Percentiles rank a stretch among this genome's conserved stretches.
These are phyloP conservation scores for Plasmodium knowlesi DNA, from an alignment of 169 alveolate species.

Conservation along the genomic window DNA sequence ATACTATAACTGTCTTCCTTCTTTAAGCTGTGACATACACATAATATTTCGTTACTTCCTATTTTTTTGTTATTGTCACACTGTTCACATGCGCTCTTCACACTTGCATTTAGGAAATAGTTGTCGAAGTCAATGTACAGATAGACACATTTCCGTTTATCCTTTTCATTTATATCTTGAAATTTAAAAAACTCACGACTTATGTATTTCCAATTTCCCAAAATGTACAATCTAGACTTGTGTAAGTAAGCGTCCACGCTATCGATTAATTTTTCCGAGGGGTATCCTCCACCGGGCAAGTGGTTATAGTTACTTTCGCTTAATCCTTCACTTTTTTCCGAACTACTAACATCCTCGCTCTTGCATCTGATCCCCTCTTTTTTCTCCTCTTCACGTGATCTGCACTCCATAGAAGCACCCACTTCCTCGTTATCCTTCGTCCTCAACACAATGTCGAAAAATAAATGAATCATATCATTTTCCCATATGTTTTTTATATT, in stretches of 20 bases:
- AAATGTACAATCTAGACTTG: slow-evolving; percentile 36
- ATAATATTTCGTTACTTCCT: slow-evolving; percentile 6
- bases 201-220: slow-evolving; percentile 68
- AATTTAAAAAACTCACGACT: slow-evolving; percentile 31
- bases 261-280: slow-evolving; percentile 23
- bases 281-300: background rate
- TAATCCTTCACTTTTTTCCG: background rate
- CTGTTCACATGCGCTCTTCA: slow-evolving; percentile 1
- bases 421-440: background rate
- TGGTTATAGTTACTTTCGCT: background rate
- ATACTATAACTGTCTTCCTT: slow-evolving; percentile 63
- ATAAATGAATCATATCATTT: slow-evolving; percentile 67
- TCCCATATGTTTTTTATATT: slow-evolving; percentile 57
- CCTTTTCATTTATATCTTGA: slow-evolving; percentile 35
- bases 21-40: slow-evolving; percentile 71
- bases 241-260: slow-evolving; percentile 22
- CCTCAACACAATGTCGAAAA: slow-evolving; percentile 44
- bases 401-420: background rate
- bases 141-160: slow-evolving; percentile 22
- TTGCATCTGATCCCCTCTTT: too few species aligned
- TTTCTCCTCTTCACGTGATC: too few species aligned
- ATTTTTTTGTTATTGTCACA: background rate
- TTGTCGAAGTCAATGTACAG: slow-evolving; percentile 63
- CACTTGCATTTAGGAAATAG: slow-evolving; percentile 66
- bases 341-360: too few species aligned